phyloP scores from a whole-genome alignment of 176 grass and related monocot genomes.

The Calamus simplicifolius region DNA sequence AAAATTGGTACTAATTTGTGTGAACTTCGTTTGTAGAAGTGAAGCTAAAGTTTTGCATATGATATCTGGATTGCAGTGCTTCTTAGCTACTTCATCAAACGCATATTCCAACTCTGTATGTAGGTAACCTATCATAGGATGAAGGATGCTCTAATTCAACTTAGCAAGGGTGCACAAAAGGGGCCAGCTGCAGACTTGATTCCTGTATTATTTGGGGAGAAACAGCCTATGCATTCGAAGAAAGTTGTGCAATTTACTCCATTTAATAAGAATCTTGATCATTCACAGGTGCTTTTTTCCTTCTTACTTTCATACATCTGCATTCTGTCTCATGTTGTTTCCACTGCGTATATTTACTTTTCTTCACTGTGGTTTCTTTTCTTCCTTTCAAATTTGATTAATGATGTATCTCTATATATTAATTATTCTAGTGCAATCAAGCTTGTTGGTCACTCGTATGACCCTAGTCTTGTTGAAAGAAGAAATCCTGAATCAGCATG shows the following conservation, averaged over 20 bases:
- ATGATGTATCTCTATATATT: too few relatives aligned
- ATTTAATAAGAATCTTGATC: conserved; percentile 93
- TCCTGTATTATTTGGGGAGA: conserved; percentile 94
- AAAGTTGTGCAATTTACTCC: conserved; percentile 58
- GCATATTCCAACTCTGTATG: not conserved
- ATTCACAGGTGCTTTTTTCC: conserved; percentile 49
- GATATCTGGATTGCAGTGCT: not conserved
- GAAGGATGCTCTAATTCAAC: conserved; percentile 91
- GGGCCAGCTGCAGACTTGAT: conserved; percentile 75
- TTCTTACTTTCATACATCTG: not conserved
- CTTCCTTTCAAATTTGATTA: not conserved
- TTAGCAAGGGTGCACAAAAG: conserved; percentile 61
- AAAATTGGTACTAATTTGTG: too few relatives aligned
- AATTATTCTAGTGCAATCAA: too few relatives aligned
- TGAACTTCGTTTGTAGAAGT: too few relatives aligned
- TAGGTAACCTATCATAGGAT: conserved; percentile 92
- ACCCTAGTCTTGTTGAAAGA: too few relatives aligned
- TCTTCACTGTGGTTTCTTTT: conserved; percentile 12
- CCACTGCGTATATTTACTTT: not conserved
- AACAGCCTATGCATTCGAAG: conserved; percentile 47
- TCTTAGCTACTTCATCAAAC: not conserved
- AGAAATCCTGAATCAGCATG: too few relatives aligned
- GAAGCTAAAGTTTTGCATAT: too few relatives aligned
- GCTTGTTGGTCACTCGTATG: too few relatives aligned
- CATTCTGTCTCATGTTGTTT: not conserved